Percentiles rank a stretch among this genome's conserved stretches.
Evolutionary conservation across 768 basidiomycete genomes (phyloP).

Genomic region (Cystobasidium tubakii): DNA sequence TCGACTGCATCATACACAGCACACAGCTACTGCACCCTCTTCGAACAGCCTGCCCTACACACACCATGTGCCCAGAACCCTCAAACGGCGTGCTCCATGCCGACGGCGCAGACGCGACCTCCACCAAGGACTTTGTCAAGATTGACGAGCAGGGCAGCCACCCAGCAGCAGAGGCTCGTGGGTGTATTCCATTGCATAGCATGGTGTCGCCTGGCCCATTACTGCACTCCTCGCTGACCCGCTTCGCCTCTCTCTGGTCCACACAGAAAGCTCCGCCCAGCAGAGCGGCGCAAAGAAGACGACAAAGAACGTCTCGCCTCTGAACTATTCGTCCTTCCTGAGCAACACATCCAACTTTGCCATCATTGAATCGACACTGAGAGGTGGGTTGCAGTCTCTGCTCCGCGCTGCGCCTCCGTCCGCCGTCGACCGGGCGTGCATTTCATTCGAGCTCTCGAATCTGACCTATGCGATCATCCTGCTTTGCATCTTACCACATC

Average conservation of each 20-base stretch:
- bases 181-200: neutral
- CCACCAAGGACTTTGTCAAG: constrained; percentile 22
- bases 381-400: constrained; percentile 48
- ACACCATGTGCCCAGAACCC: constrained; percentile 28
- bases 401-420: neutral
- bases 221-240: too few relatives aligned
- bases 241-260: neutral
- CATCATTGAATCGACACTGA: constrained; percentile 92
- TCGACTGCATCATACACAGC: neutral
- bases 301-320: constrained; percentile 38
- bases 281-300: constrained; percentile 22
- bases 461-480: constrained; percentile 1
- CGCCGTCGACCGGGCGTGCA: neutral
- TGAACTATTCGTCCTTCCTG: constrained; percentile 42
- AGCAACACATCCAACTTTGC: constrained; percentile 55
- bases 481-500: neutral
- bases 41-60: neutral
- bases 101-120: constrained; percentile 17
- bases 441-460: neutral
- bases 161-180: constrained; percentile 15
- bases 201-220: too few relatives aligned
- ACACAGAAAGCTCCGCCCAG: constrained; percentile 23
- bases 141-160: constrained; percentile 23
- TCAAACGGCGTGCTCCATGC: constrained; percentile 17
- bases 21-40: neutral